phyloP scores from a whole-genome alignment of 1,284 basidiomycete species.

The Trametes polyzona region DNA sequence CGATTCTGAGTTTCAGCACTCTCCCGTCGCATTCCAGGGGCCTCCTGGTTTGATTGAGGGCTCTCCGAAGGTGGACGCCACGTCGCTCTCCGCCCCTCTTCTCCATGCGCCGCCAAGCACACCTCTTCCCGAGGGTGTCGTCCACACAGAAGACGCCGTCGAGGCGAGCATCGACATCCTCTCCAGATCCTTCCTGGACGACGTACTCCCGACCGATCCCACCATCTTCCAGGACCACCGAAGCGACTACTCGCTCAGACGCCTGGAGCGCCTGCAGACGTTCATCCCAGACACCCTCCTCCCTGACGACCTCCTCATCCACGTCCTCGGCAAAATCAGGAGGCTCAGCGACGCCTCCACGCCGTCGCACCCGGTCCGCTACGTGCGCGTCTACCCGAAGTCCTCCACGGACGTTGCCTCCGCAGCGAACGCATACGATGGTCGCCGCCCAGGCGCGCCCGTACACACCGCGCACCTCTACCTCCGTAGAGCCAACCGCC shows the following conservation, averaged over 20 bases:
- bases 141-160: background rate
- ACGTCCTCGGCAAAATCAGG: slow-evolving; percentile 26
- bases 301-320: slow-evolving; percentile 36
- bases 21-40: background rate
- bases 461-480: slow-evolving; percentile 28
- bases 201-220: background rate
- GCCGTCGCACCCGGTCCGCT: background rate
- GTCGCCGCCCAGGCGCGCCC: background rate
- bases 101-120: no score
- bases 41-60: background rate
- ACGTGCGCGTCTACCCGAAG: slow-evolving; percentile 29
- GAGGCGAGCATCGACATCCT: background rate
- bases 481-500: slow-evolving; percentile 28
- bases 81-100: no score
- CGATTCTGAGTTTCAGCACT: background rate
- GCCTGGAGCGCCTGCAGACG: slow-evolving; percentile 30
- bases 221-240: background rate
- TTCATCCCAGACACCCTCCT: slow-evolving; percentile 35
- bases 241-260: slow-evolving; percentile 4
- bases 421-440: background rate
- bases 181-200: background rate
- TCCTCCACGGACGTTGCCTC: background rate
- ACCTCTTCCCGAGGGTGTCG: no score
- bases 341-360: background rate
- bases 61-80: no score